These are phyloP conservation scores for Fusarium kyushuense DNA, from an alignment of 2,329 filamentous ascomycete genomes.

Conservation along the genomic window DNA sequence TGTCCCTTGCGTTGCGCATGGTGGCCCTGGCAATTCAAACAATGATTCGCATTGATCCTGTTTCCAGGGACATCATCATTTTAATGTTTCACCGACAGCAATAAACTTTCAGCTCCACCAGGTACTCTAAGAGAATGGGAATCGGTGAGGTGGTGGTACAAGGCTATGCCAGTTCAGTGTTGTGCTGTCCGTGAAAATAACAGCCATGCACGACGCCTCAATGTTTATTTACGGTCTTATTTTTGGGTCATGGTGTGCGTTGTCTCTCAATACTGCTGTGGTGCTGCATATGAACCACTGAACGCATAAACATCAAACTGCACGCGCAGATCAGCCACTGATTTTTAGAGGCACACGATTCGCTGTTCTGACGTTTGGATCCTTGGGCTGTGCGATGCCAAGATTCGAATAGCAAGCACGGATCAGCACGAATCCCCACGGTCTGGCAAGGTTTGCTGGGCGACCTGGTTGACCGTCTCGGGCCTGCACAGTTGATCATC, in stretches of 20 bases:
- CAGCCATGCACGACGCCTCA: conserved; percentile 7
- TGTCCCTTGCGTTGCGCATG: too few species aligned
- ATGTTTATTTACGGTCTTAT: conserved; percentile 11
- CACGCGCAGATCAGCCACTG: conserved; percentile 16
- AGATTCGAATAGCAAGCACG: conserved; percentile 16
- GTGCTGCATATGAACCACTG: conserved; percentile 13
- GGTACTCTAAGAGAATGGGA: background rate
- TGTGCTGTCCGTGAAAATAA: background rate
- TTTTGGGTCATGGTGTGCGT: conserved; percentile 15
- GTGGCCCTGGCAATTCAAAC: too few species aligned
- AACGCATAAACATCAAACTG: conserved; percentile 31
- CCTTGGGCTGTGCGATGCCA: conserved; percentile 26
- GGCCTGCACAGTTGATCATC: conserved; percentile 26
- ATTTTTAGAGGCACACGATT: conserved; percentile 12
- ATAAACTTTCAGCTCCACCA: conserved; percentile 2
- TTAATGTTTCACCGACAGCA: conserved; percentile 12
- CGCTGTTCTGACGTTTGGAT: conserved; percentile 1
- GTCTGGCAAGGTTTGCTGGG: background rate
- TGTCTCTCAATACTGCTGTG: conserved; percentile 7
- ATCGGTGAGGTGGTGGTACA: conserved; percentile 5
- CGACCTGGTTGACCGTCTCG: conserved; percentile 16
- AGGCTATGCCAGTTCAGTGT: background rate
- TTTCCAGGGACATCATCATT: background rate
- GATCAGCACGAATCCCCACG: conserved; percentile 20
- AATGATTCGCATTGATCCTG: background rate